Conservation (phyloP, 2,329 filamentous ascomycete species). For the Colletotrichum sp. region DNA sequence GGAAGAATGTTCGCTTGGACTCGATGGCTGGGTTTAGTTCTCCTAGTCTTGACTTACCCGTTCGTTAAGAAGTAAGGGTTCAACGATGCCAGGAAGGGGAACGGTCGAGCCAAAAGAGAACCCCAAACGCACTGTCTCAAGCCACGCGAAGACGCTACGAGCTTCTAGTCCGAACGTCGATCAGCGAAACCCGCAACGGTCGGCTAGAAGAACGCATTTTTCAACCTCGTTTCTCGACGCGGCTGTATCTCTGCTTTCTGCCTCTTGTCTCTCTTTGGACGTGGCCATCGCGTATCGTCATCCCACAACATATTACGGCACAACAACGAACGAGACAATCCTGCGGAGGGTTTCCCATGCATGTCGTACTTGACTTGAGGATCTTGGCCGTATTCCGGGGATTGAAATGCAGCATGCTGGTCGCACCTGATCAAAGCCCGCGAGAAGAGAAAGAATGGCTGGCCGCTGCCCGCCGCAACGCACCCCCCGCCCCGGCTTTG, state of each 20-base stretch:
- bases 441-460: background rate
- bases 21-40: background rate
- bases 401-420: background rate
- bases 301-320: background rate
- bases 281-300: background rate
- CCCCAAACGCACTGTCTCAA: slow-evolving; percentile 14
- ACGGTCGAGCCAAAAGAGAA: background rate
- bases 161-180: slow-evolving; percentile 7
- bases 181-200: slow-evolving; percentile 2
- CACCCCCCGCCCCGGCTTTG: background rate
- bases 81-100: background rate
- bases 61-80: background rate
- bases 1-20: background rate
- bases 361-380: background rate
- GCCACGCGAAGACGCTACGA: slow-evolving; percentile 2
- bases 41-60: background rate
- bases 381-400: background rate
- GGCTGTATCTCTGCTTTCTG: background rate
- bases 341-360: background rate
- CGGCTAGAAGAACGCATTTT: slow-evolving; percentile 1
- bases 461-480: background rate
- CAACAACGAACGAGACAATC: background rate
- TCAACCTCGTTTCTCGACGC: background rate
- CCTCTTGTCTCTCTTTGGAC: background rate
- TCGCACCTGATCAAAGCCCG: background rate